phyloP scores from a whole-genome alignment of 331 rosid genomes.

The Erythrophleum ivorense region DNA sequence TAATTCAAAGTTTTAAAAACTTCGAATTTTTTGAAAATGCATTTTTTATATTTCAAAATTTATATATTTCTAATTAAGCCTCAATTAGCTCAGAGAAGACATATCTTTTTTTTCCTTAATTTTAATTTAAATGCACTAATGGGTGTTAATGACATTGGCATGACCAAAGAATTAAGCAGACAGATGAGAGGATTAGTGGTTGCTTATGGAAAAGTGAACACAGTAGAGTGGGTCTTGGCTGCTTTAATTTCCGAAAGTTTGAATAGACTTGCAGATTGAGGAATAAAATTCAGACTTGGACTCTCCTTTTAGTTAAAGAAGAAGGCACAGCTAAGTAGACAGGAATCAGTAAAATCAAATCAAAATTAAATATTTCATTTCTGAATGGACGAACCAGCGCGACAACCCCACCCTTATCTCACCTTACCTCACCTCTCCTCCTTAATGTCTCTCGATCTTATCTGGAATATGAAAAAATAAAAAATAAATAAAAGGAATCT shows the following conservation, averaged over 20 bases:
- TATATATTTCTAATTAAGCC: too few relatives aligned
- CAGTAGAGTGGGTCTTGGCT: not conserved
- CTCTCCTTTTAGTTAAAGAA: conserved; percentile 29
- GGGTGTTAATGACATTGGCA: conserved; percentile 44
- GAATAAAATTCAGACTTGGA: conserved; percentile 16
- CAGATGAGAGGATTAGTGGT: conserved; percentile 14
- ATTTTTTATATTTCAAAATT: too few relatives aligned
- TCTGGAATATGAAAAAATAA: not conserved
- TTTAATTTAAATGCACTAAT: not conserved
- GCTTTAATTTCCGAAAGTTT: conserved; percentile 39
- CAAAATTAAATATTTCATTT: too few relatives aligned
- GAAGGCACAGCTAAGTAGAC: not conserved
- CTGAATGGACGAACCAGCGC: too few relatives aligned
- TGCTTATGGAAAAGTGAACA: not conserved
- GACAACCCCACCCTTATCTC: conserved; percentile 36
- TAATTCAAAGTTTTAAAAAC: too few relatives aligned
- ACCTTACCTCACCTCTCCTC: not conserved
- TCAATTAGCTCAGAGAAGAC: too few relatives aligned
- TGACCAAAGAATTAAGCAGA: conserved; percentile 38
- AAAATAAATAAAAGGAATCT: not conserved
- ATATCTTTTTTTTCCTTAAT: too few relatives aligned
- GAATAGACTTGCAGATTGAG: not conserved
- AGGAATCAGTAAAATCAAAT: not conserved
- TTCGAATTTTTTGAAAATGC: too few relatives aligned
- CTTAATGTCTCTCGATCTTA: not conserved